Conservation (phyloP, 1,284 basidiomycete genomes). For the Ustilago bromivora region DNA sequence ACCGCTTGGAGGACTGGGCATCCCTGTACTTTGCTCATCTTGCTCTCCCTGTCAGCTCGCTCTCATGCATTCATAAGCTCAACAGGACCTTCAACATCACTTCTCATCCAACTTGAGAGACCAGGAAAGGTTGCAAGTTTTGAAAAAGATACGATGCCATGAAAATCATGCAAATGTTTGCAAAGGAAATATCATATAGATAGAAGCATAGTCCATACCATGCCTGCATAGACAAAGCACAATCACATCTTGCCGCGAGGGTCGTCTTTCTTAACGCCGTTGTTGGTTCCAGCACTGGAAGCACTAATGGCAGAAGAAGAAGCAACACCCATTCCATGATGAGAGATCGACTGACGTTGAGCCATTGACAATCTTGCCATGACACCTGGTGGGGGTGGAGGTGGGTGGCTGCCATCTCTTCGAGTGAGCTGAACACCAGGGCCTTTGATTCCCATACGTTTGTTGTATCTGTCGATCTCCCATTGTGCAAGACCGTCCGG, state of each 20-base stretch:
- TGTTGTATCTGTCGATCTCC: slow-evolving; percentile 68
- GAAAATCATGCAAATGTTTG: background rate
- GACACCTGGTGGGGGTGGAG: slow-evolving; percentile 32
- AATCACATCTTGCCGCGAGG: slow-evolving; percentile 16
- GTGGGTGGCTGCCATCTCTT: slow-evolving; percentile 33
- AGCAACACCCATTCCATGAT: slow-evolving; percentile 6
- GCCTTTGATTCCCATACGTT: slow-evolving; percentile 63
- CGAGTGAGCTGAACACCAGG: slow-evolving; percentile 35
- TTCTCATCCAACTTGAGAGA: too few relatives aligned
- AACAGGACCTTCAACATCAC: too few relatives aligned
- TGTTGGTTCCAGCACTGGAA: slow-evolving; percentile 13
- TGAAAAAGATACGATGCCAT: background rate
- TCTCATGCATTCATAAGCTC: background rate
- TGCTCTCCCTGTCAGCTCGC: background rate
- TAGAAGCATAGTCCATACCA: background rate
- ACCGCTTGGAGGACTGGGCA: too few relatives aligned
- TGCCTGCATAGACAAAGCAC: background rate
- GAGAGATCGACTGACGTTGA: slow-evolving; percentile 31
- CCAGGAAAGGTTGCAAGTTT: background rate
- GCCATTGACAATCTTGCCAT: slow-evolving; percentile 40
- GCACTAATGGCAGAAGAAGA: slow-evolving; percentile 1
- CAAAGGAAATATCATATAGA: slow-evolving; percentile 4
- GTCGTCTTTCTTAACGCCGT: slow-evolving; percentile 20
- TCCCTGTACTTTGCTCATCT: too few relatives aligned
- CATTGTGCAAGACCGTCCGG: slow-evolving; percentile 63